phyloP scores from a whole-genome alignment of 2,329 filamentous ascomycete species.

The Epichloe sibirici region DNA sequence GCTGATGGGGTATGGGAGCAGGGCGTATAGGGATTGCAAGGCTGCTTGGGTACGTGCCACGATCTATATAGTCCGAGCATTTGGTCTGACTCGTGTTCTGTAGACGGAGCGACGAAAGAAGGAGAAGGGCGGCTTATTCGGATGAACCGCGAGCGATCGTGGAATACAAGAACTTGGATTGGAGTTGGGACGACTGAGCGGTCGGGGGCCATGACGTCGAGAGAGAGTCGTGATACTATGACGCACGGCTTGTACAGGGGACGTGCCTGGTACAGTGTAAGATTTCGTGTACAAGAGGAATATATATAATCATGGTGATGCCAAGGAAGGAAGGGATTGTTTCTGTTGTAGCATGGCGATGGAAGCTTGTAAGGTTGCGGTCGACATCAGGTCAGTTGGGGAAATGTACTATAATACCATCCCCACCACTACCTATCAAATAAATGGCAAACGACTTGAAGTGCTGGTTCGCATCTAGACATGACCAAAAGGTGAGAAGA shows the following conservation, averaged over 20 bases:
- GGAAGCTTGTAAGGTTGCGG: too few species aligned
- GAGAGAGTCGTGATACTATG: not conserved
- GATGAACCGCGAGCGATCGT: not conserved
- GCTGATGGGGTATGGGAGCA: slow-evolving; percentile 24
- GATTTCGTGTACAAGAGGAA: not conserved
- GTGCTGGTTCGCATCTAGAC: too few species aligned
- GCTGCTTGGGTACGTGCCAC: slow-evolving; percentile 65
- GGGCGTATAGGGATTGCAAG: slow-evolving; percentile 89
- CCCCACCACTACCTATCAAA: not conserved
- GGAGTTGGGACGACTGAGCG: not conserved
- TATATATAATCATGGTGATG: not conserved
- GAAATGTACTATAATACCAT: not conserved
- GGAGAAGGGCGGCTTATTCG: slow-evolving; percentile 10
- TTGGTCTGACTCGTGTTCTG: not conserved
- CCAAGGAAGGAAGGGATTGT: not conserved
- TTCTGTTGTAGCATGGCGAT: not conserved
- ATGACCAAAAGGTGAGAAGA: too few species aligned
- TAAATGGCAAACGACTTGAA: not conserved
- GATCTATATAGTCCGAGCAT: too few species aligned
- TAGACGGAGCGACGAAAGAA: slow-evolving; percentile 13
- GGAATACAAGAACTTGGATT: not conserved
- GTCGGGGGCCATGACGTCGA: not conserved
- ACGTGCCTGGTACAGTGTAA: not conserved
- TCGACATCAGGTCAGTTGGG: too few species aligned
- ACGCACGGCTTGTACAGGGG: too few species aligned